Evolutionary conservation across 1,139 yeast species (phyloP).

Genomic region (Kodamaea fungicola): DNA sequence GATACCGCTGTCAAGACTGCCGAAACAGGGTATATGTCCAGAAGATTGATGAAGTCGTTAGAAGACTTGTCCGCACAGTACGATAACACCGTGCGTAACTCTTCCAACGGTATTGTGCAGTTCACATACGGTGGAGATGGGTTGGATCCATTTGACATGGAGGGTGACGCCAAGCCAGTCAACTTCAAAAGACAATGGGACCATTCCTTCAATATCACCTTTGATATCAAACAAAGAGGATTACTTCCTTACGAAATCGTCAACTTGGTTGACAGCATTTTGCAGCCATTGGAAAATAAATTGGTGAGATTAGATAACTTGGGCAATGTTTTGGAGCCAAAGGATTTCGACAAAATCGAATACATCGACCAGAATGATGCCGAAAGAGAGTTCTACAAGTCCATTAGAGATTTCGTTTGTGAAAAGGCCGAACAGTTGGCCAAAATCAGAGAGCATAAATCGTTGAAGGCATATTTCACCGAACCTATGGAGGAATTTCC

Average conservation of each 20-base stretch:
- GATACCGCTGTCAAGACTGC: constrained; percentile 99
- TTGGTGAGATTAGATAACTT: constrained; percentile 70
- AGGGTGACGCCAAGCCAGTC: constrained; percentile 96
- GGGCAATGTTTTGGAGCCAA: constrained; percentile 50
- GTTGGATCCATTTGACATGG: constrained; percentile 97
- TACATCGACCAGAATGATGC: constrained; percentile 82
- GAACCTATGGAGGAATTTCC: constrained; percentile 35
- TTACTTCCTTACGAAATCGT: constrained; percentile 70
- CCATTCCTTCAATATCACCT: constrained; percentile 77
- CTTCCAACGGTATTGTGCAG: constrained; percentile 94
- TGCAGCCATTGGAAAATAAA: constrained; percentile 58
- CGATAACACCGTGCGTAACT: constrained; percentile 92
- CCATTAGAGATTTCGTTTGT: constrained; percentile 61
- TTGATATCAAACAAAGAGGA: constrained; percentile 50
- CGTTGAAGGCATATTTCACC: constrained; percentile 23
- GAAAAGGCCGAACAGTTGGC: constrained; percentile 59
- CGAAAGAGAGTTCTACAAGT: constrained; percentile 75
- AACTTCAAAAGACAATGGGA: constrained; percentile 94
- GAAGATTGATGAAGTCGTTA: constrained; percentile 95
- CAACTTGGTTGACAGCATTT: constrained; percentile 50
- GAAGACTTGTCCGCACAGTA: constrained; percentile 94
- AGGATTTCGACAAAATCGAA: constrained; percentile 45
- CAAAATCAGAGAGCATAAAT: constrained; percentile 42
- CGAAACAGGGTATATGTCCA: constrained; percentile 98
- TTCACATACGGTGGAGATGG: constrained; percentile 99